A percentile compares a stretch with the other conserved stretches of the same genome.
These are phyloP conservation scores for Rauvolfia tetraphylla DNA, from an alignment of 257 asterid genomes.

Conservation along the genomic window DNA sequence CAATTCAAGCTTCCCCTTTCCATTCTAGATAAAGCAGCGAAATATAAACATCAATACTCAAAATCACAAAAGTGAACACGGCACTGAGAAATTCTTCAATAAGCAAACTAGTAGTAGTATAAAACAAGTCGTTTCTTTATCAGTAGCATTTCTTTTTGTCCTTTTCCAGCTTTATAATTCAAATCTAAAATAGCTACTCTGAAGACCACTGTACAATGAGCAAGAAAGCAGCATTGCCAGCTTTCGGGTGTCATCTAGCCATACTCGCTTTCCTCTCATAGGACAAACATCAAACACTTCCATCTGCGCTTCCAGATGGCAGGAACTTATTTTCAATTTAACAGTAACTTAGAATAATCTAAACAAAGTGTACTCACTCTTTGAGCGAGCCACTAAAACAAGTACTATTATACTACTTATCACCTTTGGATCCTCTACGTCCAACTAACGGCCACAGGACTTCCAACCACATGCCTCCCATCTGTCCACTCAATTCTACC, in stretches of 20 bases:
- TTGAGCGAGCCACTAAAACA: slow-evolving; percentile 14
- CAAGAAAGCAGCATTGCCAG: slow-evolving; percentile 7
- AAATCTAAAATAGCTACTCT: neutral
- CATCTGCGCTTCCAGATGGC: neutral
- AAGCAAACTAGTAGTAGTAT: too few species aligned
- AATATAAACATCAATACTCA: neutral
- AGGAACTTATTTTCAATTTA: neutral
- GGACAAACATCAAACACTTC: slow-evolving; percentile 4
- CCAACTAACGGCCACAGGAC: slow-evolving; percentile 84
- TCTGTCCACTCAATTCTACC: slow-evolving; percentile 89
- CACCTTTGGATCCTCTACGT: slow-evolving; percentile 14
- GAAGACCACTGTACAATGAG: slow-evolving; percentile 15
- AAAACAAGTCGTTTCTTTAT: neutral
- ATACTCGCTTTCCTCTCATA: slow-evolving; percentile 5
- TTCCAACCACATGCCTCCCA: slow-evolving; percentile 76
- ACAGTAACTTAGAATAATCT: neutral
- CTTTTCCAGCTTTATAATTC: neutral
- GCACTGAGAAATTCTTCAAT: too few species aligned
- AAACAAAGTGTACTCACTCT: slow-evolving; percentile 5
- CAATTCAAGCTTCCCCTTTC: neutral
- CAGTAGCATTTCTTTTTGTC: neutral
- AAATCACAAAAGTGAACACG: neutral
- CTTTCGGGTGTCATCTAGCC: neutral
- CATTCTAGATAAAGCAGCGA: neutral
- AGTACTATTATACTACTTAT: too few species aligned